Evolutionary conservation across 805 yeast genomes (phyloP), one percentile per base, ranked within the genome.

Genomic region (Cyberlindnera amylophila): DNA sequence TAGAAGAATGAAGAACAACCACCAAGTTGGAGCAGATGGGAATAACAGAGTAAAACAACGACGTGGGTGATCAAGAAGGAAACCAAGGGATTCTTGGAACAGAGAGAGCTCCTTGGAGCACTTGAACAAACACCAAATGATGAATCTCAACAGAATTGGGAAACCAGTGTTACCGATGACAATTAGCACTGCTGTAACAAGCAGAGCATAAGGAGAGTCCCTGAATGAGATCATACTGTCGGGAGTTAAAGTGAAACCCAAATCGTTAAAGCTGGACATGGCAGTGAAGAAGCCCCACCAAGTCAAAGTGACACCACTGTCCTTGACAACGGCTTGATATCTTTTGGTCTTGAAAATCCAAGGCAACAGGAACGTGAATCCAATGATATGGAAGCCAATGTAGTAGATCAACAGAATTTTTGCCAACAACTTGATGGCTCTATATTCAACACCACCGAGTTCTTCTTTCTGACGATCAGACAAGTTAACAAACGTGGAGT

Each of bases 231-330:
- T 49, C 87, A 93, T 81, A 3, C 96, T 87, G 49, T 87, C 76
- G 0, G 95, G 85, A 0, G 90, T 85, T 41, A 89, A 64, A 0
- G 96, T 82, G 35, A 77, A 69, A 0, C 99, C 99, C 46, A 87
- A 69, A 67, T 93, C 96, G 57, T 84, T 84, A 60, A 91, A 93
- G 1, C 85, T 66, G 14, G 95, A 81, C 59, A 78, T 79, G 1
- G 87, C 75, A 0, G 93, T 82, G 64, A 89, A 91, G 47, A 88
- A 77, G 0, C 86, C 96, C 96, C 97, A 91, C 98, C 97, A 89
- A 0, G 85, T 71, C 0, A 95, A 86, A 0, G 81, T 66, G 3
- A 86, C 69, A 12, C 93, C 96, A 51, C 72, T 71, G 0, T 51
- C 65, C 38, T 73, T 62, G 12, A 87, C 64, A 10, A 67, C 57